Conservation (phyloP, 345 rosid species). For the Brassica napus region DNA sequence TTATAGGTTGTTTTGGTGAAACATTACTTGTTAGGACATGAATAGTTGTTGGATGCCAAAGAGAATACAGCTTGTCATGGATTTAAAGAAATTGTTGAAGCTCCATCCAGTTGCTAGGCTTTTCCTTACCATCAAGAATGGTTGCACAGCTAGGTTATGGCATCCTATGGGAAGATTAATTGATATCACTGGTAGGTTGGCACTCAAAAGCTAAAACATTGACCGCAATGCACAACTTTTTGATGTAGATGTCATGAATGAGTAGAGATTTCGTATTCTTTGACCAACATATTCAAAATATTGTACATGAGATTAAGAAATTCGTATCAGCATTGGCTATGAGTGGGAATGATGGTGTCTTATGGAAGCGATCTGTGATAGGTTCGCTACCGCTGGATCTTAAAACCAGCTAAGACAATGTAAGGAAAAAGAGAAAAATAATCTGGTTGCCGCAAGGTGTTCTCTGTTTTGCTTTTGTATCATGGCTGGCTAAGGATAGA, state of each 20-base stretch:
- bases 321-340: neutral
- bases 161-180: neutral
- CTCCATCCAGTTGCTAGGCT: neutral
- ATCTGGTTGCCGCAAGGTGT: neutral
- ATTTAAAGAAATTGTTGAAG: neutral
- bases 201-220: neutral
- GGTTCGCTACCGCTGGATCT: neutral
- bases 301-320: neutral
- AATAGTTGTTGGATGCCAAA: neutral
- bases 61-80: neutral
- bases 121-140: neutral
- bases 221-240: neutral
- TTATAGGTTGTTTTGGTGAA: neutral
- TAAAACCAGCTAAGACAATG: neutral
- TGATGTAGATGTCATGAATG: neutral
- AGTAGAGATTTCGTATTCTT: neutral
- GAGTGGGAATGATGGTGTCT: neutral
- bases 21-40: neutral
- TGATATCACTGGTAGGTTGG: neutral
- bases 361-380: neutral
- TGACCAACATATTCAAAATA: neutral
- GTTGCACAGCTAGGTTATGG: neutral
- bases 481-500: neutral
- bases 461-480: neutral
- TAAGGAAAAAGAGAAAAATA: neutral